Base-by-base conservation (phyloP, 768 basidiomycete genomes). In the Flagelloscypha sp. region DNA sequence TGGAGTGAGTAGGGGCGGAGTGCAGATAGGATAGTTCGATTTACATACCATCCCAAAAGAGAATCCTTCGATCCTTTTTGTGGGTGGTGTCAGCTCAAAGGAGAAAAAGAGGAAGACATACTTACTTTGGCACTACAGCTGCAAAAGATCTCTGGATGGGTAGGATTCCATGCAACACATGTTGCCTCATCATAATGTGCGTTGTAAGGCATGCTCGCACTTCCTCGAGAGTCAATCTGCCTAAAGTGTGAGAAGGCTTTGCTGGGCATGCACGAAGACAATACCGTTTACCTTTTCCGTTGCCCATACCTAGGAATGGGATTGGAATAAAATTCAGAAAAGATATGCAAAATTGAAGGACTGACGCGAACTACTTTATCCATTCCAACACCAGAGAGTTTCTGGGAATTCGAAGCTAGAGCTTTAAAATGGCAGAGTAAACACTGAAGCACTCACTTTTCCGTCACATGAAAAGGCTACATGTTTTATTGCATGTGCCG, bases 391-490 rank as follows among this genome's bases (percentile, higher is more conserved):
- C 76, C 83, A 2, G 81, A 82, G 10, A 88, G 63, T 38, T 79
- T 79, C 61, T n/a, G n/a, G n/a, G n/a, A n/a, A n/a, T n/a, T n/a
- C n/a, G n/a, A n/a, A n/a, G n/a, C n/a, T n/a, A n/a, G n/a, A n/a
- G n/a, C n/a, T n/a, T n/a, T n/a, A n/a, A n/a, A n/a, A n/a, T n/a
- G n/a, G n/a, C n/a, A n/a, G n/a, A n/a, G n/a, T n/a, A n/a, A n/a
- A n/a, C n/a, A n/a, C n/a, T n/a, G n/a, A n/a, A n/a, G n/a, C n/a
- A n/a, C n/a, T n/a, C n/a, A n/a, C n/a, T n/a, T 78, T 79, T 12
- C 85, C 85, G 48, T 88, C 85, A 48, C 84, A 86, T 47, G 67
- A 87, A 84, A 84, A 89, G 0, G 83, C 80, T 35, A 87, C 76
- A 50, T 84, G 82, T 29, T 67, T 82, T 65, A 86, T 81, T 1